Evolutionary conservation across 768 basidiomycete genomes (phyloP), one percentile per base, ranked within the genome.

Genomic region (Tylopilus cervinicoccineus): DNA sequence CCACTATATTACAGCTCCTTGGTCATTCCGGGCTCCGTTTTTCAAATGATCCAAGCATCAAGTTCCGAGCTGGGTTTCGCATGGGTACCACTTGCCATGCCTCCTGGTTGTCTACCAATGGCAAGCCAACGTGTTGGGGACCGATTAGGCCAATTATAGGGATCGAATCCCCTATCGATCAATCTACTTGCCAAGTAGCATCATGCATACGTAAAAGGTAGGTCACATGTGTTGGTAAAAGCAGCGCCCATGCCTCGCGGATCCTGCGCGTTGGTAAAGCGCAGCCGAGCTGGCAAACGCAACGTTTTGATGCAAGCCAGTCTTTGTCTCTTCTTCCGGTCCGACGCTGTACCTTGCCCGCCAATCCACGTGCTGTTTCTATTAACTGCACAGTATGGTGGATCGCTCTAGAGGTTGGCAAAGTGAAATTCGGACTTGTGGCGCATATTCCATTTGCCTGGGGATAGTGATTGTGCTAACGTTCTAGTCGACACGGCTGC

Each of bases 171-270:
- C 41, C 20, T 31, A 16, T 28, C 24, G 26, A 12, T 38, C 24
- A 14, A 19, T 31, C 34, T 17, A 27, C 24, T 28, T 6, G 23
- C 38, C 33, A 19, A 36, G 31, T 23, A 14, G 17, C 5, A n/a
- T 29, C 38, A 17, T 32, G 38, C 34, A 45, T 29, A 55, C 34
- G 43, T 48, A 50, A 48, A n/a, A n/a, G 4, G 37, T 5, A 44
- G 19, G 50, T 20, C n/a, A 0, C 14, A 16, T 34, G 19, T 16
- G 0, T 39, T 16, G 19, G 38, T 28, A 13, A 26, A 19, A 29
- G 17, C 29, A 2, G 33, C 39, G 22, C 43, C 45, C 44, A 32
- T 24, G 52, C 58, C 57, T 60, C 58, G 48, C 60, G 57, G 38
- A 37, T 0, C 17, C 38, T 52, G 50, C 50, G 43, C n/a, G 39